These are phyloP conservation scores for Myxozyma melibiosi DNA, from an alignment of 805 yeast species.

Conservation along the genomic window DNA sequence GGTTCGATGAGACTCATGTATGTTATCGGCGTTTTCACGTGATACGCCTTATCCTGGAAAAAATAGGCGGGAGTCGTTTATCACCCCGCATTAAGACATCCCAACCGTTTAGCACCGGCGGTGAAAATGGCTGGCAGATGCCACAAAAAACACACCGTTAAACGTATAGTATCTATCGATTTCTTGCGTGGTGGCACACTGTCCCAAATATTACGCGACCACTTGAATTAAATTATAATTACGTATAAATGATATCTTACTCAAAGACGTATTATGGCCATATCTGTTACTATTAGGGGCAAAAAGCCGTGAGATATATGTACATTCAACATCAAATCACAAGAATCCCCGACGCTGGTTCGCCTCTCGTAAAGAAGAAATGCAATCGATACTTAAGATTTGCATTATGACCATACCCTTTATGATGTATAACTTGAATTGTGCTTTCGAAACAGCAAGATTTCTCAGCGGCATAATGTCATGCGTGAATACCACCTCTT, in stretches of 20 bases:
- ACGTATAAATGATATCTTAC: background rate
- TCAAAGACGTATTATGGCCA: background rate
- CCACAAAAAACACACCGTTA: too few species aligned
- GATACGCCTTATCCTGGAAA: too few species aligned
- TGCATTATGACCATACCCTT: constrained; percentile 7
- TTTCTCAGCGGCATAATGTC: background rate
- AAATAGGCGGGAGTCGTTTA: too few species aligned
- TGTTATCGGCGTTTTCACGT: too few species aligned
- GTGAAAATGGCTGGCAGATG: too few species aligned
- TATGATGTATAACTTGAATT: constrained; percentile 8
- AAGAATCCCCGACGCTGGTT: constrained; percentile 16
- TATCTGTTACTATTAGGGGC: background rate
- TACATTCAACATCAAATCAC: background rate
- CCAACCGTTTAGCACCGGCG: too few species aligned
- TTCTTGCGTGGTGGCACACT: background rate
- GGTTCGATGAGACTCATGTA: too few species aligned
- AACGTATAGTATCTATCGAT: too few species aligned
- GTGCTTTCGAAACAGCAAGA: constrained; percentile 13
- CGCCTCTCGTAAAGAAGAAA: constrained; percentile 7
- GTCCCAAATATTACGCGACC: background rate
- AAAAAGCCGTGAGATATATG: background rate
- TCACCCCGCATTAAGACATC: too few species aligned
- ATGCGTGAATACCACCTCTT: background rate
- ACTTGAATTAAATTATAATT: too few species aligned
- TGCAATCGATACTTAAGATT: constrained; percentile 6